Evolutionary conservation across 2,329 filamentous ascomycete genomes (phyloP).

Genomic region (Botrytis elliptica): DNA sequence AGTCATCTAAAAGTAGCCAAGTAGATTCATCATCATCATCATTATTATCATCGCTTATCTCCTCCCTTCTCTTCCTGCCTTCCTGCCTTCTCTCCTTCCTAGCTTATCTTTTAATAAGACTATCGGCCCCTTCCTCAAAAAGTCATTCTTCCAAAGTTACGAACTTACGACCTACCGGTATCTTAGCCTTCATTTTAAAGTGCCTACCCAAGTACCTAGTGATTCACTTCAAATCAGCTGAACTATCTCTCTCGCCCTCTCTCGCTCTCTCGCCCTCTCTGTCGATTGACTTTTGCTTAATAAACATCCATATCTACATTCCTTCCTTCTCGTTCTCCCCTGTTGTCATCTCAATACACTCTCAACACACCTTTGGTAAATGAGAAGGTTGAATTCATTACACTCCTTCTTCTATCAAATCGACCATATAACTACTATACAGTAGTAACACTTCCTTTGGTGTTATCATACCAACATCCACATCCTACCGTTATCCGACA

Average conservation of each 20-base stretch:
- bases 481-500: neutral
- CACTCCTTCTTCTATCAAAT: neutral
- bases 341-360: too few species aligned
- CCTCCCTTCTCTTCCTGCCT: neutral
- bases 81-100: neutral
- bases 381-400: neutral
- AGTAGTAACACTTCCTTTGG: neutral
- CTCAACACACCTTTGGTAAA: neutral
- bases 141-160: neutral
- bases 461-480: neutral
- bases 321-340: neutral
- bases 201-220: neutral
- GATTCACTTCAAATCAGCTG: neutral
- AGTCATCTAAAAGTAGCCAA: neutral
- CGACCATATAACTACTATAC: neutral
- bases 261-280: neutral
- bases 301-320: neutral
- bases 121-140: neutral
- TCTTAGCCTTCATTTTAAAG: conserved; percentile 3
- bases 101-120: neutral
- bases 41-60: neutral
- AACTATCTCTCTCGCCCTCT: neutral
- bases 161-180: neutral
- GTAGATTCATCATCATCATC: neutral
- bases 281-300: neutral